phyloP scores from a whole-genome alignment of 805 yeast species.

The Candida silvatica region DNA sequence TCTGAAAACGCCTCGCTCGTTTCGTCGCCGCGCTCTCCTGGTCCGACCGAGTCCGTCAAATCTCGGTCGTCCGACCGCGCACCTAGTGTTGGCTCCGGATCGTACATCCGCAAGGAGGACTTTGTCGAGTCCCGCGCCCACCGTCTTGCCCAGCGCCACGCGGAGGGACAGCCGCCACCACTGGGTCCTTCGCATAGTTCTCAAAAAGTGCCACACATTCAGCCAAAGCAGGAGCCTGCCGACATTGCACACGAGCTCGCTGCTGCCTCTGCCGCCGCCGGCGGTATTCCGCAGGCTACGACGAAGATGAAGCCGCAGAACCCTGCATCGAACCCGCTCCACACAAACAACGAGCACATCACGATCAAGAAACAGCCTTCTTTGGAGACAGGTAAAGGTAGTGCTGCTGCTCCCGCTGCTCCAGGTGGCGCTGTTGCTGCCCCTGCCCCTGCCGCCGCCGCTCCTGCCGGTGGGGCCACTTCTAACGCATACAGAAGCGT shows the following conservation, averaged over 20 bases:
- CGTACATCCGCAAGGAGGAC: conserved; percentile 2
- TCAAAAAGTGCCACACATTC: no score
- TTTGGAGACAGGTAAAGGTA: conserved; percentile 4
- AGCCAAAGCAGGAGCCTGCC: background rate
- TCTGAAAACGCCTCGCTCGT: background rate
- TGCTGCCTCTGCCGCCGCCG: background rate
- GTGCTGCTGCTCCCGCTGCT: background rate
- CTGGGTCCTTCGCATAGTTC: background rate
- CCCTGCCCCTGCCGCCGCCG: background rate
- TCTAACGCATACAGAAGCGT: conserved; percentile 2
- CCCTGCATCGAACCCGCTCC: conserved; percentile 62
- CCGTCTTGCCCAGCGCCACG: background rate
- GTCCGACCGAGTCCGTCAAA: background rate
- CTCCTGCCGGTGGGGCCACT: conserved; percentile 2
- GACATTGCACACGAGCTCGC: background rate
- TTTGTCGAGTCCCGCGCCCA: background rate
- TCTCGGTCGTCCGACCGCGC: background rate
- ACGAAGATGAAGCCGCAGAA: conserved; percentile 45
- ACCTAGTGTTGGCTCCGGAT: background rate
- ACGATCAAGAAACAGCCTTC: conserved; percentile 56
- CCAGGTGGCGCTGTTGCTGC: background rate
- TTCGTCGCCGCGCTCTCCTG: background rate
- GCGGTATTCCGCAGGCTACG: conserved; percentile 8
- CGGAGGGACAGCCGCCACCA: conserved; percentile 1
- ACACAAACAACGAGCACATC: conserved; percentile 55